Evolutionary conservation across 768 basidiomycete species (phyloP).

Genomic region (Pleurotus cornucopiae): DNA sequence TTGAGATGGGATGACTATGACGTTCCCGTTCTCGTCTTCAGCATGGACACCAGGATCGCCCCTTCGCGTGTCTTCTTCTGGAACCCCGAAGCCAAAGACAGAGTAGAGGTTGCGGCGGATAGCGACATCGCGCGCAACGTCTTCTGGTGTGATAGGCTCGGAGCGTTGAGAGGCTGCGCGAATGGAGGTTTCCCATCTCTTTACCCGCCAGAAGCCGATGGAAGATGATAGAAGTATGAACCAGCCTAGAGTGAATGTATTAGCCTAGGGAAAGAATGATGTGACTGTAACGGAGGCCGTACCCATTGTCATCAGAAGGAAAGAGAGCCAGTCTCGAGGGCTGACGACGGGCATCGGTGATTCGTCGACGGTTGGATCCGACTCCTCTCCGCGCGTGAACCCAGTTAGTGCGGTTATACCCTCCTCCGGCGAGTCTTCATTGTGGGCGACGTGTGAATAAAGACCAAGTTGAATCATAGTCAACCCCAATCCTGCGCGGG

Average conservation of each 20-base stretch:
- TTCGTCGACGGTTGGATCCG: conserved; percentile 19
- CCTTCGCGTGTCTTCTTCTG: conserved; percentile 20
- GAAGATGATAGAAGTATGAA: conserved; percentile 83
- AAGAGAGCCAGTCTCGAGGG: conserved; percentile 85
- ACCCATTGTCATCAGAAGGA: conserved; percentile 89
- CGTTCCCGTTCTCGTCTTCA: conserved; percentile 21
- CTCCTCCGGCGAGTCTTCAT: conserved; percentile 19
- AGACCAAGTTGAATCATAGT: conserved; percentile 93
- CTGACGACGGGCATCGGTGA: conserved; percentile 29
- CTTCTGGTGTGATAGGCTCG: conserved; percentile 36
- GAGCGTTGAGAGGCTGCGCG: conserved; percentile 31
- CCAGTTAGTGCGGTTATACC: conserved; percentile 3
- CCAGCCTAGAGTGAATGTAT: conserved; percentile 56
- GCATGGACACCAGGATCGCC: conserved; percentile 1
- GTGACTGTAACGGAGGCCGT: conserved; percentile 10
- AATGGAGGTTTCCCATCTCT: conserved; percentile 78
- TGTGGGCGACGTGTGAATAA: conserved; percentile 46
- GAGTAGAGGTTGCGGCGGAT: conserved; percentile 47
- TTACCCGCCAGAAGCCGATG: conserved; percentile 79
- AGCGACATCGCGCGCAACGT: conserved; percentile 45
- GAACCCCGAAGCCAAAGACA: conserved; percentile 41
- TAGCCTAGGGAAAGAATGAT: background rate
- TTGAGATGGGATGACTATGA: conserved; percentile 23
- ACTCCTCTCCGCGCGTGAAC: conserved; percentile 12
- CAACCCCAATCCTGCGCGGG: conserved; percentile 91